Evolutionary conservation across 2,329 filamentous ascomycete genomes (phyloP).

Genomic region (Stemphylium vesicarium): DNA sequence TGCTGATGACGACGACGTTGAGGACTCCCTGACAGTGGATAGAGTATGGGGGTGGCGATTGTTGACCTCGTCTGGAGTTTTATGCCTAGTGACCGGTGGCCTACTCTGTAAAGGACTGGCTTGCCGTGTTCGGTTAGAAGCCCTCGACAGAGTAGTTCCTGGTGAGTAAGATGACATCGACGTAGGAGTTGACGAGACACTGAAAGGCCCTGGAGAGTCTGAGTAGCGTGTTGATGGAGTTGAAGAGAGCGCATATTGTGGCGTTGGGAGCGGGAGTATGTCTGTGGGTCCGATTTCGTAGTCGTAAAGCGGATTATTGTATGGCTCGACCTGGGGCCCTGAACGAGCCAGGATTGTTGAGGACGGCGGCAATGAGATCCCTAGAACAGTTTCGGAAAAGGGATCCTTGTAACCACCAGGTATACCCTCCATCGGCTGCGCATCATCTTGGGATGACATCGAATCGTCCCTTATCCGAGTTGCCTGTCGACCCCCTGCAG

Average conservation of each 20-base stretch:
- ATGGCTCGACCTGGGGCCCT: constrained; percentile 34
- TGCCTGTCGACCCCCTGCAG: constrained; percentile 36
- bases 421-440: constrained; percentile 30
- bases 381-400: constrained; percentile 52
- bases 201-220: constrained; percentile 74
- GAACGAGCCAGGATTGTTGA: constrained; percentile 38
- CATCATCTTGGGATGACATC: constrained; percentile 45
- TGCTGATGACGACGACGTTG: constrained; percentile 74
- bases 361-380: constrained; percentile 50
- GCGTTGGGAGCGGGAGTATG: constrained; percentile 70
- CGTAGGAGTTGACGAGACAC: constrained; percentile 78
- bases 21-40: constrained; percentile 70
- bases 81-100: constrained; percentile 66
- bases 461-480: constrained; percentile 40
- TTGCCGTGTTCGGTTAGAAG: constrained; percentile 58
- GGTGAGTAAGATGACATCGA: constrained; percentile 79
- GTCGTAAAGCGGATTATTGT: constrained; percentile 33
- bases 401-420: constrained; percentile 47
- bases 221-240: constrained; percentile 79
- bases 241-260: constrained; percentile 69
- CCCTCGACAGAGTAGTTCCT: constrained; percentile 58
- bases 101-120: constrained; percentile 63
- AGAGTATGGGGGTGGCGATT: constrained; percentile 63
- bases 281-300: constrained; percentile 65
- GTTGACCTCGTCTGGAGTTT: constrained; percentile 59